Evolutionary conservation across 257 asterid species (phyloP).

Genomic region (Lantana camara): DNA sequence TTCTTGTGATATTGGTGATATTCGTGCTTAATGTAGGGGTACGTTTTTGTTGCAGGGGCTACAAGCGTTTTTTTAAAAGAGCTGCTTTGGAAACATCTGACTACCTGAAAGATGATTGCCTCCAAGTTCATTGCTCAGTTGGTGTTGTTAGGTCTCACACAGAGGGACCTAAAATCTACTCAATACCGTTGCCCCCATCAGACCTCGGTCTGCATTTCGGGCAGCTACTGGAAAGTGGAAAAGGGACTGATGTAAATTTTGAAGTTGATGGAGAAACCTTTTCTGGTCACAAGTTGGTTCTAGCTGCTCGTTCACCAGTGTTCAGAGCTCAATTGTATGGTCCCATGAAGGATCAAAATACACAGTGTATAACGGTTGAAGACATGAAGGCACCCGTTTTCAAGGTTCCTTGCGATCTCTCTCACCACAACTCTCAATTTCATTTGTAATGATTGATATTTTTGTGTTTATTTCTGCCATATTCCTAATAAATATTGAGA

Average conservation of each 20-base stretch:
- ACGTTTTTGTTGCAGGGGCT: constrained; percentile 71
- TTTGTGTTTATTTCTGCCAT: constrained; percentile 3
- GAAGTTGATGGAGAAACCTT: constrained; percentile 75
- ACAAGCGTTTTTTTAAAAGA: constrained; percentile 80
- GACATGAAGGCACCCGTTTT: constrained; percentile 90
- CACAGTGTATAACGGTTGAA: constrained; percentile 63
- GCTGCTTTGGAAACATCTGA: constrained; percentile 77
- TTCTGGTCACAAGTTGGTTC: constrained; percentile 88
- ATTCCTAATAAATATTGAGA: not conserved
- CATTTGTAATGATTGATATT: not conserved
- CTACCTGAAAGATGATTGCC: constrained; percentile 86
- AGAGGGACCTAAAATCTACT: constrained; percentile 77
- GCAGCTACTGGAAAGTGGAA: constrained; percentile 73
- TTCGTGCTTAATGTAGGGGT: not conserved
- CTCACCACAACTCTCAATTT: not conserved
- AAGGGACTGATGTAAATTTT: constrained; percentile 68
- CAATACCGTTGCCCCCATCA: constrained; percentile 79
- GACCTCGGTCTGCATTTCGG: constrained; percentile 89
- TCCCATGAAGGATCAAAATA: constrained; percentile 89
- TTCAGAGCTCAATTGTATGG: constrained; percentile 94
- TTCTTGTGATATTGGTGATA: not conserved
- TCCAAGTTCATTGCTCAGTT: constrained; percentile 84
- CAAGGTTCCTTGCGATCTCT: constrained; percentile 53
- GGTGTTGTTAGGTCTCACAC: constrained; percentile 91
- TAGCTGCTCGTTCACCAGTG: constrained; percentile 96